Base-by-base conservation (phyloP, 2,329 filamentous ascomycete genomes). In the Fusarium sublunatum region DNA sequence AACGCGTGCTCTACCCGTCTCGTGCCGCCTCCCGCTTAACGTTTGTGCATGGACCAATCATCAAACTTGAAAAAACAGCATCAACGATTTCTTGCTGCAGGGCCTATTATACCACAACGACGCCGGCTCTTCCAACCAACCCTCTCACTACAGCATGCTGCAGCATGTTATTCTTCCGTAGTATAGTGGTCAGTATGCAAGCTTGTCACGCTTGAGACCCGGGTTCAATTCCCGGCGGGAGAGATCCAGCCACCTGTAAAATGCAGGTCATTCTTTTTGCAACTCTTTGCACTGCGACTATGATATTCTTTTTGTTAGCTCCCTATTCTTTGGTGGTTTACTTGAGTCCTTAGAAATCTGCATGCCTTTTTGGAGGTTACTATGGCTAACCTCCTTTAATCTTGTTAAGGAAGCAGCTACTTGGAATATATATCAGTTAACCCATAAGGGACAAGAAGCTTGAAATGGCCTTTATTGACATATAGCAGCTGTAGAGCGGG, bases 111-210 rank as follows among this genome's bases (percentile, higher is more conserved):
- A 25, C 15, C 6, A 3, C 1, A 35, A 26, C 35, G 15, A 6
- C 12, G 22, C 12, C 2, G 19, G 11, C 3, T 3, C 22, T 3
- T 9, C 6, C 41, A 44, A 44, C 41, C 26, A 44, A 6, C 42
- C 42, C 47, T 34, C 38, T 34, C 38, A 49, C 65, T 68, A 70
- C 61, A 53, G 36, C 32, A 44, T 53, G 35, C 9, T 26, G 32
- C 67, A 62, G 52, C 31, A 35, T 32, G 40, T 40, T 22, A 32
- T 40, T 72, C 67, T 72, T 69, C 65, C 68, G 68, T 70, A 70
- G 65, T 72, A 69, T 70, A 70, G 68, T 70, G 68, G 67, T 70
- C 55, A 59, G 58, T 65, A 61, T 65, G 58, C 58, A 47, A 62
- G 61, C 58, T 65, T 65, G 61, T 63, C 55, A 63, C 59, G 59